Evolutionary conservation across 306 rosid species (phyloP).

Genomic region (Argentina anserina): DNA sequence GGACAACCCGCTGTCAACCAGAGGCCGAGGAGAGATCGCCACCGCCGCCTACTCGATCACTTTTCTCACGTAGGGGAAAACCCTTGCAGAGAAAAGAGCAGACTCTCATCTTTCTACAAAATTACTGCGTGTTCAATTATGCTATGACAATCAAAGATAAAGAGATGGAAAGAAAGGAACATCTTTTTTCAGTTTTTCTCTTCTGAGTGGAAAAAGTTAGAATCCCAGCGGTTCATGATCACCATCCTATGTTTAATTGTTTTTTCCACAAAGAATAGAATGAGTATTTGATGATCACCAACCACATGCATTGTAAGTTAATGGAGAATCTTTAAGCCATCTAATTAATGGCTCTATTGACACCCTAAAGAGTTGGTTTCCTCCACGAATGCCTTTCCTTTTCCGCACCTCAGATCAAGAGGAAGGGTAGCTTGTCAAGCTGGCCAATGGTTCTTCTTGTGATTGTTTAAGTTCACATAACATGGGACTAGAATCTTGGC

Average conservation of each 20-base stretch:
- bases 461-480: slow-evolving; percentile 1
- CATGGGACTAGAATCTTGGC: slow-evolving; percentile 14
- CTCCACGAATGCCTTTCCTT: not conserved
- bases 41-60: no score
- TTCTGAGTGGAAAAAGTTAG: not conserved
- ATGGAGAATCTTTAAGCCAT: slow-evolving; percentile 2
- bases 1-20: no score
- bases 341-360: not conserved
- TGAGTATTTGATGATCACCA: not conserved
- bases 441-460: not conserved
- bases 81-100: no score
- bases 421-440: no score
- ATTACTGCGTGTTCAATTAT: not conserved
- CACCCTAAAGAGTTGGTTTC: not conserved
- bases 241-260: not conserved
- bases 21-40: no score
- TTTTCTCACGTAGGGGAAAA: no score
- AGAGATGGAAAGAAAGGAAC: not conserved
- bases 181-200: not conserved
- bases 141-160: slow-evolving; percentile 14
- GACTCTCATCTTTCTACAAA: no score
- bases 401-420: no score
- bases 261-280: not conserved
- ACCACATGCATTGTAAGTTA: not conserved
- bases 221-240: not conserved